Base-by-base conservation (phyloP, 169 alveolate species). In the Plasmodium inui region DNA sequence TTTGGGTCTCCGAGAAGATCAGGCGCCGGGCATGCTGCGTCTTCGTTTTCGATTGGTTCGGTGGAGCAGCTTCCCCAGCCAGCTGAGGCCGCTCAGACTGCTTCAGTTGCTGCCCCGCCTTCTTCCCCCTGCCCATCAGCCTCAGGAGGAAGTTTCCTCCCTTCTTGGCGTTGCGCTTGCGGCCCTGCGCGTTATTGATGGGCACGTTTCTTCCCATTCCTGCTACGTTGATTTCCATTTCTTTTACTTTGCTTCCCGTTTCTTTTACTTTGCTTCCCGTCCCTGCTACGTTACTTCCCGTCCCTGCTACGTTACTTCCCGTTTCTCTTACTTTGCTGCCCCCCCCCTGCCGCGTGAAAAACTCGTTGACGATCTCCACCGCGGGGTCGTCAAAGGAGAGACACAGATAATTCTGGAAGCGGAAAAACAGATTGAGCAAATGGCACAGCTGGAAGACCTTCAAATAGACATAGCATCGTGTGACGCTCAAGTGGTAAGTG, bases 1-100 rank as follows among this genome's bases (percentile, higher is more conserved):
- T 83, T 50, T 92, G 82, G n/a, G 28, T 73, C 57, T 91, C 96
- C 7, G 73, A 53, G 92, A 94, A 96, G 6, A 96, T 50, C 28
- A 89, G 53, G 9, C 41, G 39, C 50, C 50, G 39, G 9, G 26
- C 34, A 3, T 0, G 30, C 41, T 1, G 30, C 39, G 41, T 26
- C 26, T 61, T 61, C 37, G 14, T 67, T 8, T 5, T 2, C 1
- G 71, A 7, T 14, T 0, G 28, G 26, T 14, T 55, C 44, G n/a
- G n/a, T n/a, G n/a, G 61, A 2, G 8, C 57, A 46, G 57, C 9
- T 12, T 46, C 4, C 5, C 1, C 57, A 50, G 61, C 6, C 22
- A 2, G 61, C 17, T 3, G 8, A 50, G 0, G 0, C 22, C 3
- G 61, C 61, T 12, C 5, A 9, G 3, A 3, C 55, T 10, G 55